Conservation (phyloP, 805 yeast genomes). For the Candida chauliodis region DNA sequence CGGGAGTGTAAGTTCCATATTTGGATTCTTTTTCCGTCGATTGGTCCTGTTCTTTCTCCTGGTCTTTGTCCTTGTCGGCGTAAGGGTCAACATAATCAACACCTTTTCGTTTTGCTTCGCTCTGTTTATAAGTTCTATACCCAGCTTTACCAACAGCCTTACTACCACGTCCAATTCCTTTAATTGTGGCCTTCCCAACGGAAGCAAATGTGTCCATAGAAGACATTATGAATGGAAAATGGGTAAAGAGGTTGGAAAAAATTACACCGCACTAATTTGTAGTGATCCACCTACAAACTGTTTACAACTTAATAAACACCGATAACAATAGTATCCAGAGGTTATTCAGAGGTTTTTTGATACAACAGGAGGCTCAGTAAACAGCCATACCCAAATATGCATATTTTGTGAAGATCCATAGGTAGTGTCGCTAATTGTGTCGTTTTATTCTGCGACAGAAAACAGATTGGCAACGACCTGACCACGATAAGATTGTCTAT, state of each 20-base stretch:
- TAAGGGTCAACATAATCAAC: slow-evolving; percentile 6
- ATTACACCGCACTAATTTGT: too few relatives aligned
- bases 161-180: slow-evolving; percentile 51
- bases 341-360: too few relatives aligned
- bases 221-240: slow-evolving; percentile 3
- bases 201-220: slow-evolving; percentile 40
- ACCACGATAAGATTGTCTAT: not conserved
- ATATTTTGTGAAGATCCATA: too few relatives aligned
- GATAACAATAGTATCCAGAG: too few relatives aligned
- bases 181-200: slow-evolving; percentile 46
- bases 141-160: slow-evolving; percentile 51
- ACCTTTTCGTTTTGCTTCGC: slow-evolving; percentile 26
- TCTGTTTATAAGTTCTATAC: slow-evolving; percentile 45
- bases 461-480: too few relatives aligned
- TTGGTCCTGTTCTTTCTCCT: not conserved
- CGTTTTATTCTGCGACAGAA: too few relatives aligned
- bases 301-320: too few relatives aligned
- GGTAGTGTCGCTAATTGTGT: too few relatives aligned
- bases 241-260: not conserved
- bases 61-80: not conserved
- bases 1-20: slow-evolving; percentile 2
- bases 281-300: too few relatives aligned
- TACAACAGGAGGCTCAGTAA: too few relatives aligned
- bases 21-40: not conserved
- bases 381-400: too few relatives aligned